These are phyloP conservation scores for Collybia sordida DNA, from an alignment of 768 basidiomycete species.

Conservation along the genomic window DNA sequence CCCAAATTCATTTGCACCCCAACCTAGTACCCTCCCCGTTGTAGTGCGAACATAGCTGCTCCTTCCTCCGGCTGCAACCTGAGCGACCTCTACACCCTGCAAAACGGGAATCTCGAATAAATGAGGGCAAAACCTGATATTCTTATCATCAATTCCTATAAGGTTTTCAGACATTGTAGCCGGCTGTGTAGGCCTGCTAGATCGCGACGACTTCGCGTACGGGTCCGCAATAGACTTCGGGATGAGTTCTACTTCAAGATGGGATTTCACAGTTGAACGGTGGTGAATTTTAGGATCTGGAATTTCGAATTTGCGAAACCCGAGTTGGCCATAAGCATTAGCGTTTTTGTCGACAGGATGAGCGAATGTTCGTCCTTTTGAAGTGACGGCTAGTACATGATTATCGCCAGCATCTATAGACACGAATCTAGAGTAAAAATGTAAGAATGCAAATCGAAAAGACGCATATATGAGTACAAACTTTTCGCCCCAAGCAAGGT, in stretches of 20 bases:
- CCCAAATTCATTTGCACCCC: constrained; percentile 91
- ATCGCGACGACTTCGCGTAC: constrained; percentile 44
- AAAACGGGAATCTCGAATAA: constrained; percentile 80
- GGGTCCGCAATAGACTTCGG: constrained; percentile 58
- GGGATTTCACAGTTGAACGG: constrained; percentile 24
- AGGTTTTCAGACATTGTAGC: constrained; percentile 30
- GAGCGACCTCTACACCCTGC: constrained; percentile 57
- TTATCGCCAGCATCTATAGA: constrained; percentile 73
- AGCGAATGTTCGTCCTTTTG: constrained; percentile 73
- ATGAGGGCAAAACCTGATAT: constrained; percentile 64
- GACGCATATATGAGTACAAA: constrained; percentile 27
- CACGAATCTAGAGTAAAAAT: constrained; percentile 48
- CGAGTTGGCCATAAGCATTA: constrained; percentile 84
- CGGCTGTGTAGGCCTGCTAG: constrained; percentile 28
- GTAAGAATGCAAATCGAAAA: background rate
- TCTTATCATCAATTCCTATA: constrained; percentile 31
- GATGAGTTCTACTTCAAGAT: constrained; percentile 50
- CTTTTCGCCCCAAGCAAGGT: constrained; percentile 67
- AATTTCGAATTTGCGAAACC: constrained; percentile 65
- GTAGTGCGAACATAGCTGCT: constrained; percentile 72
- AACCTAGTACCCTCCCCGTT: constrained; percentile 76
- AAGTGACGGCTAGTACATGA: constrained; percentile 73
- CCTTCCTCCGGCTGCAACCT: constrained; percentile 70
- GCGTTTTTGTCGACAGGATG: constrained; percentile 74
- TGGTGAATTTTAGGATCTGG: constrained; percentile 28